phyloP scores from a whole-genome alignment of 2,329 filamentous ascomycete genomes.

The Alternaria atra region DNA sequence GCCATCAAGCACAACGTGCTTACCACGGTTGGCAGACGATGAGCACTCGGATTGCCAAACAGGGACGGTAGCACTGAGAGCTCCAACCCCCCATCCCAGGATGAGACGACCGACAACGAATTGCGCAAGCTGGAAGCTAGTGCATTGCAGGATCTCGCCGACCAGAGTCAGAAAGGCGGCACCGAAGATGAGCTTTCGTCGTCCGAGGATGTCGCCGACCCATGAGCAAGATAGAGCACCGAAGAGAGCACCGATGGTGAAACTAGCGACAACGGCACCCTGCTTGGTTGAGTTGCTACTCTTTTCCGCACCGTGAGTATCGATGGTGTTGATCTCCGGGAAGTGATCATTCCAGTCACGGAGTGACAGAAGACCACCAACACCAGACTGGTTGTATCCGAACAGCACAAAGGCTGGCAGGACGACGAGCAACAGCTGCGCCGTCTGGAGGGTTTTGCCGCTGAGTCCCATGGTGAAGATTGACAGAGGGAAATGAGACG shows the following conservation, averaged over 20 bases:
- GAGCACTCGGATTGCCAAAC: constrained; percentile 58
- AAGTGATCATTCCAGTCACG: constrained; percentile 56
- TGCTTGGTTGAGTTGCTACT: constrained; percentile 57
- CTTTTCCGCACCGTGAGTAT: constrained; percentile 55
- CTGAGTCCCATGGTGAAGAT: constrained; percentile 23
- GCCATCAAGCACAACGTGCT: constrained; percentile 55
- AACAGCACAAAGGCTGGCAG: constrained; percentile 58
- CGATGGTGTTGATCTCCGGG: constrained; percentile 60
- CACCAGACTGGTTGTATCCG: constrained; percentile 63
- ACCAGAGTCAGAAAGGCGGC: constrained; percentile 54
- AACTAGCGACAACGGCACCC: constrained; percentile 57
- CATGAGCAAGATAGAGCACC: constrained; percentile 58
- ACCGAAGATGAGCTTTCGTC: constrained; percentile 56
- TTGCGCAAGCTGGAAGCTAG: constrained; percentile 57
- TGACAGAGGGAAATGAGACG: constrained; percentile 1
- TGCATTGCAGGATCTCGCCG: constrained; percentile 56
- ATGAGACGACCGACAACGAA: constrained; percentile 59
- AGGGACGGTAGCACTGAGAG: constrained; percentile 56
- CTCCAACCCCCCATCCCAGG: constrained; percentile 56
- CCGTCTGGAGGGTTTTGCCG: constrained; percentile 40
- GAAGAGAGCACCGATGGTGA: constrained; percentile 58
- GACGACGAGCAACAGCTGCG: constrained; percentile 51
- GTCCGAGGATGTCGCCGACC: constrained; percentile 57
- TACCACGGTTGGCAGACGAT: constrained; percentile 51
- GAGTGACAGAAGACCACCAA: constrained; percentile 58